Conservation (phyloP, 352 stramenopile species). For the Globisporangium yorkense region DNA sequence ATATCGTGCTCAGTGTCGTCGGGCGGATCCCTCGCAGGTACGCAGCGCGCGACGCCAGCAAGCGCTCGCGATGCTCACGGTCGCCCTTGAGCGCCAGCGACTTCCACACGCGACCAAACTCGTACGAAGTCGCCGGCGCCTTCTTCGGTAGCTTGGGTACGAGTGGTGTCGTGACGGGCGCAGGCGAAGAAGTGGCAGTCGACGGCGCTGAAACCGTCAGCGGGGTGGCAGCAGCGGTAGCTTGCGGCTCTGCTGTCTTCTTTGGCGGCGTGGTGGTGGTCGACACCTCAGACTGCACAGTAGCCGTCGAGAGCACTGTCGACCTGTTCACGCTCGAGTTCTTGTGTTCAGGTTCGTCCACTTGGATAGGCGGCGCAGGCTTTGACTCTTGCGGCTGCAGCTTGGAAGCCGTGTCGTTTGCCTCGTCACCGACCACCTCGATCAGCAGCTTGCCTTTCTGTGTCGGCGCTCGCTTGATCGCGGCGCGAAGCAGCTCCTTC, state of each 20-base stretch:
- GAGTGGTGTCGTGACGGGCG: slow-evolving; percentile 3
- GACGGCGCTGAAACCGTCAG: too few relatives aligned
- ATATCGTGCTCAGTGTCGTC: slow-evolving; percentile 32
- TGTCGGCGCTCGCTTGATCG: slow-evolving; percentile 64
- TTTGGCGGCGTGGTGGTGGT: not conserved
- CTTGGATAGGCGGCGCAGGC: not conserved
- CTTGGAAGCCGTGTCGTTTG: not conserved
- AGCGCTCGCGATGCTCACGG: slow-evolving; percentile 15
- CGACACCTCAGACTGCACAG: not conserved
- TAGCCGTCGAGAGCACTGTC: not conserved
- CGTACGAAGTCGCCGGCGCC: slow-evolving; percentile 62
- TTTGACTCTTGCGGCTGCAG: not conserved
- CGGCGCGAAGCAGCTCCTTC: slow-evolving; percentile 52
- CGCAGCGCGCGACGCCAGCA: slow-evolving; percentile 32
- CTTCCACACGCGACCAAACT: slow-evolving; percentile 79
- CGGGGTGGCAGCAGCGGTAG: not conserved
- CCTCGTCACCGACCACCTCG: slow-evolving; percentile 22
- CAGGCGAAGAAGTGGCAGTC: not conserved
- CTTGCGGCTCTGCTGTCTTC: not conserved
- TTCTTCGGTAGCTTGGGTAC: slow-evolving; percentile 61
- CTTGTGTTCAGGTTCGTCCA: not conserved
- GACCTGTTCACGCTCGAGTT: slow-evolving; percentile 3
- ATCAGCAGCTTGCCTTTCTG: slow-evolving; percentile 35
- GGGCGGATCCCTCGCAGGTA: slow-evolving; percentile 49
- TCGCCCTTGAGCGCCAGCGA: slow-evolving; percentile 44